phyloP scores from a whole-genome alignment of 2,329 filamentous ascomycete species.

The Sporothrix pallida region DNA sequence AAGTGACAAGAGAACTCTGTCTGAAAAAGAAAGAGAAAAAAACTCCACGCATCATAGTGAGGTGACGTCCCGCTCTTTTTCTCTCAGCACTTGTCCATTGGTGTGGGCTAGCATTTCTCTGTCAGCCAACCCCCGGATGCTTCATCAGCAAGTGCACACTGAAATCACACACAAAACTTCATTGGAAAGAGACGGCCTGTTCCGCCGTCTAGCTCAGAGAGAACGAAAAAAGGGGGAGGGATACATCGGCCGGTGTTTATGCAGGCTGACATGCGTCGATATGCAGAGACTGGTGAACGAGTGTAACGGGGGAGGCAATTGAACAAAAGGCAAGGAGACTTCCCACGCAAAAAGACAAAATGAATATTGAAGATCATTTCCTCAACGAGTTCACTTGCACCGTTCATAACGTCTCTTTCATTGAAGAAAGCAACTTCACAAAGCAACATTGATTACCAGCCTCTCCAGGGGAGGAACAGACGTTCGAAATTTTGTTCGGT shows the following conservation, averaged over 20 bases:
- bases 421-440: neutral
- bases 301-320: neutral
- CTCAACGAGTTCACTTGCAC: neutral
- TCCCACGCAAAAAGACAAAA: neutral
- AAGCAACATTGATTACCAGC: neutral
- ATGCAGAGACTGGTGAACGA: neutral
- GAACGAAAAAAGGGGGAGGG: constrained; percentile 1
- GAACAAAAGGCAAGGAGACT: neutral
- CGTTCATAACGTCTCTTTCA: neutral
- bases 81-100: constrained; percentile 7
- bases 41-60: neutral
- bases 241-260: constrained; percentile 18
- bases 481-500: neutral
- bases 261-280: constrained; percentile 14
- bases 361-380: neutral
- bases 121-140: constrained; percentile 1
- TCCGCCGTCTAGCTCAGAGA: neutral
- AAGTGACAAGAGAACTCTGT: no score
- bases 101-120: neutral
- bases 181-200: neutral
- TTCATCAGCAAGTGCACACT: constrained; percentile 9
- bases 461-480: neutral
- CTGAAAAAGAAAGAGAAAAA: neutral
- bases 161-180: neutral
- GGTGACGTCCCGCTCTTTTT: neutral